Evolutionary conservation across 1,139 yeast genomes (phyloP), one percentile per base, ranked within the genome.

Genomic region (Hyphopichia burtonii): DNA sequence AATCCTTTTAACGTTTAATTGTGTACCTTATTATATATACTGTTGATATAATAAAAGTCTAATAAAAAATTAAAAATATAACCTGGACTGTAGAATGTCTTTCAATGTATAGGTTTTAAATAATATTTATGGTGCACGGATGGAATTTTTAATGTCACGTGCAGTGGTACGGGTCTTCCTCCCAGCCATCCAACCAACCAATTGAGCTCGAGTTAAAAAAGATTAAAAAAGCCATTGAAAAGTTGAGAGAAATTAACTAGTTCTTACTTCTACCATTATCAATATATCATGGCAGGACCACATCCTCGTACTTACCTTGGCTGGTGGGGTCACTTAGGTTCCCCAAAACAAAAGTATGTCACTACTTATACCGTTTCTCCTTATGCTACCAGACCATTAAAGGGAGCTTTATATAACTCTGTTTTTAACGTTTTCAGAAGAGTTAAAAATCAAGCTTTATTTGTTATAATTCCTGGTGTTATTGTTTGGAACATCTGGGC

Each of bases 351-450:
- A 76, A 90, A 88, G 71, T 84, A 87, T 68, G 75, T 87, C 55
- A 83, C 90, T 48, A 78, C 83, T 43, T 94, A 93, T 77, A 76
- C 96, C 45, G 91, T 93, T 49, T 86, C 99, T 50, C 96, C 97
- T 50, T 87, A 78, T 57, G 97, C 96, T 46, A 95, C 94, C 69
- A 84, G 82, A 67, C 97, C 98, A 46, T 77, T 93, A 65, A 85
- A 86, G 67, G 96, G 96, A 53, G 82, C 84, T 55, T 78, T 86
- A 58, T 82, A 91, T 77, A 83, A 81, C 67, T 89, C 96, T 44
- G 70, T 91, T 54, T 91, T 87, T 84, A 93, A 94, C 83, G 81
- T 87, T 39, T 87, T 87, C 80, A 90, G 99, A 80, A 87, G 99
- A 80, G 83, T 86, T 57, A 87, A 82, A 74, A 76, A 86, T 63